These are phyloP conservation scores for Mortierella alpina DNA, from an alignment of 192 early-diverging fungal genomes.

Conservation along the genomic window DNA sequence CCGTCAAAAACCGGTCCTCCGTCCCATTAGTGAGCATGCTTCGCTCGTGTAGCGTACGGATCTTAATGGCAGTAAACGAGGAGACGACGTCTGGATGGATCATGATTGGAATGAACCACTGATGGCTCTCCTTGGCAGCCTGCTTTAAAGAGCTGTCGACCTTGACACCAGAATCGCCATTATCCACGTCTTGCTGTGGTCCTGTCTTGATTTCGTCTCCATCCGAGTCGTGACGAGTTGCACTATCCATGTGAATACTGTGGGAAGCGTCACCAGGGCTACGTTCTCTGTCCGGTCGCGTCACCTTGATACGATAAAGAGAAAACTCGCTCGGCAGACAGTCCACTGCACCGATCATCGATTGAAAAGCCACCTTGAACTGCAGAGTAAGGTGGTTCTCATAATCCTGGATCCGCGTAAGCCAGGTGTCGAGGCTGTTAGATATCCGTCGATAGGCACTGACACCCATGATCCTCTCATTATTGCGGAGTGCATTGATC, in stretches of 20 bases:
- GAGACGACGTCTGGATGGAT: conserved; percentile 31
- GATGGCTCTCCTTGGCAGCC: not conserved
- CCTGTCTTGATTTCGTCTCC: not conserved
- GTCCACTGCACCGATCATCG: conserved; percentile 17
- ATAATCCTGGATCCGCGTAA: conserved; percentile 81
- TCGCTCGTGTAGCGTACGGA: conserved; percentile 17
- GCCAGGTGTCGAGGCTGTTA: conserved; percentile 85
- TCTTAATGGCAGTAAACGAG: conserved; percentile 9
- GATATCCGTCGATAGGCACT: conserved; percentile 93
- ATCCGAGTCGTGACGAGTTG: not conserved
- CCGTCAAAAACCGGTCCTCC: conserved; percentile 30
- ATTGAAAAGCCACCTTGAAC: conserved; percentile 27
- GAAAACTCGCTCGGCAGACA: conserved; percentile 32
- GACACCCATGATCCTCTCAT: conserved; percentile 88
- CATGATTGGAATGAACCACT: conserved; percentile 17
- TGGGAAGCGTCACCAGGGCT: conserved; percentile 4
- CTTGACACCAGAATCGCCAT: not conserved
- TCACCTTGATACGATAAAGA: conserved; percentile 31
- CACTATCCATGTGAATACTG: conserved; percentile 5
- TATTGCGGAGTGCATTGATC: conserved; percentile 87
- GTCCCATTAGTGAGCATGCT: conserved; percentile 4
- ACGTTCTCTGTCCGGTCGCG: not conserved
- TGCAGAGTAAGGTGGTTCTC: conserved; percentile 15
- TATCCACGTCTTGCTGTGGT: not conserved
- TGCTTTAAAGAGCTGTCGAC: not conserved